phyloP scores from a whole-genome alignment of 2,329 filamentous ascomycete species.

The Helminthosporium solani region DNA sequence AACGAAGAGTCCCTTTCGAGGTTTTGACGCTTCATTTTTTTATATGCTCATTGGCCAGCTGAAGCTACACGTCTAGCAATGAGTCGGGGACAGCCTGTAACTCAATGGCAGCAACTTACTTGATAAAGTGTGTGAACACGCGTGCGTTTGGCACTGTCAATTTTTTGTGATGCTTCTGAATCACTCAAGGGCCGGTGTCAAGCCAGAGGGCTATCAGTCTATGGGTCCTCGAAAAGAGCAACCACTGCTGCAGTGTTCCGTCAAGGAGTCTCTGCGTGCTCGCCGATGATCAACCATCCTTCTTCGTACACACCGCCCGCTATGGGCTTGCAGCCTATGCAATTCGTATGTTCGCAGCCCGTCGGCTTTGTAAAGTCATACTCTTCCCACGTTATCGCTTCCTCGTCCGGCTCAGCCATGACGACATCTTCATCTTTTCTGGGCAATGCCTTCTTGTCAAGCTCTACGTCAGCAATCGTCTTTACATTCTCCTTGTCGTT shows the following conservation, averaged over 20 bases:
- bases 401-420: slow-evolving; percentile 30
- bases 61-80: too few relatives aligned
- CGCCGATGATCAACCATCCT: slow-evolving; percentile 2
- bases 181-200: too few relatives aligned
- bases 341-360: slow-evolving; percentile 44
- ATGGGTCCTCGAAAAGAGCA: too few relatives aligned
- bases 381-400: slow-evolving; percentile 44
- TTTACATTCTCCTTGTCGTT: slow-evolving; percentile 15
- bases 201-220: too few relatives aligned
- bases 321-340: slow-evolving; percentile 22
- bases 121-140: too few relatives aligned
- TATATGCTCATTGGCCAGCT: too few relatives aligned
- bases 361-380: slow-evolving; percentile 57
- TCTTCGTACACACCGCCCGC: neutral
- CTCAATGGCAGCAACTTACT: too few relatives aligned
- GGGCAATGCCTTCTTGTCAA: slow-evolving; percentile 7
- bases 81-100: too few relatives aligned
- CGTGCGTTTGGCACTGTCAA: too few relatives aligned
- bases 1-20: too few relatives aligned
- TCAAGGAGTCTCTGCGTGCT: neutral
- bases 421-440: slow-evolving; percentile 30
- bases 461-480: slow-evolving; percentile 1
- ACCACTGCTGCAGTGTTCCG: neutral
- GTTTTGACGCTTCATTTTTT: too few relatives aligned
- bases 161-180: too few relatives aligned